A percentile compares a stretch with the other conserved stretches of the same genome.
Conservation (phyloP, 352 stramenopile genomes). For the Globisporangium abappressorium region DNA sequence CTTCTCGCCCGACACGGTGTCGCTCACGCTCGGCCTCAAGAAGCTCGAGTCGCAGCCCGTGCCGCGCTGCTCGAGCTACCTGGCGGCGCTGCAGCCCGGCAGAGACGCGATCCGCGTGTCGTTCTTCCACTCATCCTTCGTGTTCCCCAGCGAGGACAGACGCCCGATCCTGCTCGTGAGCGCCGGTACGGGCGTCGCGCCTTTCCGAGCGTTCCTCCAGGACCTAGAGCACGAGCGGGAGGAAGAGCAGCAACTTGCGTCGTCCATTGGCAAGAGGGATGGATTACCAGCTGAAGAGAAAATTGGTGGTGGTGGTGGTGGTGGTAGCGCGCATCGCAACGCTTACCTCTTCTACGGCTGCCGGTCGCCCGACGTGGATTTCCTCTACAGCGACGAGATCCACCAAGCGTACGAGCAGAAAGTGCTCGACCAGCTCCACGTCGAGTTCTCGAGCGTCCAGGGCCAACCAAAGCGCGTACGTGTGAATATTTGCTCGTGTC, state of each 20-base stretch:
- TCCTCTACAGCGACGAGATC: conserved; percentile 71
- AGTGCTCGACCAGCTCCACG: conserved; percentile 50
- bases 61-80: conserved; percentile 76
- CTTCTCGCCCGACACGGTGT: conserved; percentile 51
- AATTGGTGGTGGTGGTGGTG: neutral
- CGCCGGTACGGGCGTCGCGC: conserved; percentile 76
- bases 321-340: conserved; percentile 22
- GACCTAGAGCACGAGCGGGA: conserved; percentile 62
- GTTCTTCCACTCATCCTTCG: conserved; percentile 76
- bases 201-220: conserved; percentile 79
- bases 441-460: conserved; percentile 54
- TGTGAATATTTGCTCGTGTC: neutral
- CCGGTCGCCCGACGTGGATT: conserved; percentile 52
- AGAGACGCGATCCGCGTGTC: conserved; percentile 47
- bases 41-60: conserved; percentile 45
- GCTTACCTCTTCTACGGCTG: conserved; percentile 83
- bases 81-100: conserved; percentile 44
- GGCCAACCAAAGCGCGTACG: conserved; percentile 45
- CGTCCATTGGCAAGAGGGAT: neutral
- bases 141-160: conserved; percentile 59
- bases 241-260: neutral
- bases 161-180: conserved; percentile 75
- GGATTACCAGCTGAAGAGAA: neutral
- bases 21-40: conserved; percentile 71
- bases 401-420: conserved; percentile 30